A percentile compares a stretch with the other conserved stretches of the same genome.
phyloP scores from a whole-genome alignment of 345 rosid genomes.

The Physaria fendleri region DNA sequence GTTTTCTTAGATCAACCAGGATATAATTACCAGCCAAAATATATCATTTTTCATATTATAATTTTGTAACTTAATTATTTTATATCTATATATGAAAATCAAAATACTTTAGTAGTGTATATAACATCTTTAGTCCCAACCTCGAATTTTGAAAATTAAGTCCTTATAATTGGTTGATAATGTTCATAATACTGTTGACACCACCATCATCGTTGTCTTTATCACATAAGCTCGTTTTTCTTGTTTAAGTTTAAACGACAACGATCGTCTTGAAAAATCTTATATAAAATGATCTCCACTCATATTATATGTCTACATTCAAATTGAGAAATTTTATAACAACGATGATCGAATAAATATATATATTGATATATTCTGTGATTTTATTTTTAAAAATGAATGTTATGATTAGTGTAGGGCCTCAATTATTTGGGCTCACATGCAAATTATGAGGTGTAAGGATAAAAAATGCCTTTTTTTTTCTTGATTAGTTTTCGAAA shows the following conservation, averaged over 20 bases:
- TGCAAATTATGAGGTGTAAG: slow-evolving; percentile 31
- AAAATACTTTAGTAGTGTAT: too few relatives aligned
- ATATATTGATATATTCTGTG: background rate
- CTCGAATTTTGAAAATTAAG: slow-evolving; percentile 1
- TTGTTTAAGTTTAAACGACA: slow-evolving; percentile 21
- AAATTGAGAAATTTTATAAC: slow-evolving; percentile 9
- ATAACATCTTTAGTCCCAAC: too few relatives aligned
- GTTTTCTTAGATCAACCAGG: too few relatives aligned
- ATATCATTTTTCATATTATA: too few relatives aligned
- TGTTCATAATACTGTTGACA: slow-evolving; percentile 17
- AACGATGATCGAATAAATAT: slow-evolving; percentile 11
- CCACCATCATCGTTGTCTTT: slow-evolving; percentile 22
- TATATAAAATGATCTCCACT: background rate
- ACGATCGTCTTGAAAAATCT: slow-evolving; percentile 12
- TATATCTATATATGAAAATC: too few relatives aligned
- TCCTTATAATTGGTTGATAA: slow-evolving; percentile 5
- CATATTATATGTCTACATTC: slow-evolving; percentile 8
- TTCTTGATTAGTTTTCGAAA: slow-evolving; percentile 10
- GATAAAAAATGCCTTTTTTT: slow-evolving; percentile 19
- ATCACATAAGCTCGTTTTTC: slow-evolving; percentile 15
- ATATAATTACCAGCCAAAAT: too few relatives aligned
- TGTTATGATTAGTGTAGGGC: slow-evolving; percentile 29
- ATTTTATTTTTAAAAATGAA: slow-evolving; percentile 12
- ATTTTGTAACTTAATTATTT: too few relatives aligned
- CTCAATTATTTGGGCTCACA: slow-evolving; percentile 36